Evolutionary conservation across 805 yeast species (phyloP), one percentile per base, ranked within the genome.

Genomic region (Vanderwaltozyma tropicalis): DNA sequence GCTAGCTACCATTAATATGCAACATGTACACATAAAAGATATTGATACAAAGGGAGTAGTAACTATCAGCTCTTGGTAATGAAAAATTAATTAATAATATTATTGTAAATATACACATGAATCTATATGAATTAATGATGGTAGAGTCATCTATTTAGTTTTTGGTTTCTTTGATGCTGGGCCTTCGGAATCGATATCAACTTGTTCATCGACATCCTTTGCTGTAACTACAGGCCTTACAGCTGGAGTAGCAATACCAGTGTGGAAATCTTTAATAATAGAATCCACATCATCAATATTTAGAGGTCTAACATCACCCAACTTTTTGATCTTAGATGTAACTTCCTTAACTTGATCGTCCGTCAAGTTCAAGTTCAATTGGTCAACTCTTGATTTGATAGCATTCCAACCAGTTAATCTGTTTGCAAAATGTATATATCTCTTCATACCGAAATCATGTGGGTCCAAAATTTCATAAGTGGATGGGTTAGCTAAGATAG

Each of bases 371-470:
- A 89, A 72, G 65, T 92, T 88, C 68, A 89, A 76, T 67, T 89
- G 98, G 62, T 89, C 98, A 41, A 92, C 97, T 66, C 98, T 81
- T 35, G 94, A 78, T 71, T 89, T 89, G 72, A 89, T 89, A 36
- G 97, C 97, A 65, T 89, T 92, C 98, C 98, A 89, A 44, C 98
- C 98, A 15, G 98, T 89, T 58, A 89, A 73, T 59, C 97, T 80
- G 74, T 88, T 88, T 51, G 97, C 97, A 61, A 89, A 89, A 64
- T 92, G 97, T 56, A 89, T 89, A 66, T 89, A 89, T 61, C 98
- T 78, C 36, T 94, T 78, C 58, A 89, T 77, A 61, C 98, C 98
- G 57, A 89, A 89, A 66, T 89, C 98, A 20, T 80, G 68, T 41
- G 98, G 98, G 60, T 82, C 84, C 62, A 89, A 73, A 57, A 89